Evolutionary conservation across 1,284 basidiomycete genomes (phyloP), one percentile per base, ranked within the genome.

Genomic region (Rhodotorula sp.): DNA sequence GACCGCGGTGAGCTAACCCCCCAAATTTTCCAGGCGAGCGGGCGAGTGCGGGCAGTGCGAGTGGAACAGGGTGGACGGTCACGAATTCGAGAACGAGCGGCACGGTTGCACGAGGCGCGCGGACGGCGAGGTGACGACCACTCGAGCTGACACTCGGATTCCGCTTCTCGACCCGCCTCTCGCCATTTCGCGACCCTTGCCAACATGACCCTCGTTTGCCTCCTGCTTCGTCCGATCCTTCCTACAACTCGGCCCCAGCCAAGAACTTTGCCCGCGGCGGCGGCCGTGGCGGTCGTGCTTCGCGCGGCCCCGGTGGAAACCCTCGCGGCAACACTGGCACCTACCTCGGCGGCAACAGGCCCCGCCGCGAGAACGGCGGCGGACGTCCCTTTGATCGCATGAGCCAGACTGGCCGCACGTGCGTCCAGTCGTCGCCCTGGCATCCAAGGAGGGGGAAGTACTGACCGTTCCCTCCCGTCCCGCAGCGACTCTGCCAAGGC

Each of bases 281-380:
- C 52, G 70, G 66, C 58, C 65, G 69, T 34, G 66, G 66, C 24
- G 71, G 71, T 27, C 67, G 66, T 30, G 67, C 22, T 39, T 15
- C 27, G n/a, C 62, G 67, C 39, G 56, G 46, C 65, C 39, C 62
- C 44, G 67, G 67, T 34, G 69, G 47, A 34, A 75, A 73, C 74
- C 72, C 74, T 46, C 74, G 74, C 59, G 73, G 72, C 52, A 73
- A 73, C 72, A 34, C 64, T 24, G 74, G 74, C n/a, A 74, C 74
- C 57, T 75, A 75, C 74, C 64, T 65, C 59, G 74, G 74, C 27
- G 74, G 74, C 39, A 67, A 71, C 72, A 69, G 70, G 57, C 74
- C 74, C 34, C 71, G 74, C 60, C 74, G 74, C 59, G 74, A 75
- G 69, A 75, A 75, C 64, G 72, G 72, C 59, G 74, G 74, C 29